phyloP scores from a whole-genome alignment of 176 grass and related monocot genomes.

The Canna indica region DNA sequence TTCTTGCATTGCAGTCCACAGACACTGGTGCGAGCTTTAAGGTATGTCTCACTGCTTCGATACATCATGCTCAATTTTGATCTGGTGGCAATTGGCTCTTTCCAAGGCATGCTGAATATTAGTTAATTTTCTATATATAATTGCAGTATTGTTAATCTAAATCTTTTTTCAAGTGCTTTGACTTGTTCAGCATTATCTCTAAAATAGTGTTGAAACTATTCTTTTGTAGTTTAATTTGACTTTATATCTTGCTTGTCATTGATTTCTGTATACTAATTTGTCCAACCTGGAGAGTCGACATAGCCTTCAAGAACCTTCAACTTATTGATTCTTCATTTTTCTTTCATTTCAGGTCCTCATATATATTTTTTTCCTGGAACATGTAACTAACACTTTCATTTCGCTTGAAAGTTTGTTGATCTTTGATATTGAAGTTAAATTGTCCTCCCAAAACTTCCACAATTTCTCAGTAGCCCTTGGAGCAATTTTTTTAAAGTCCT shows the following conservation, averaged over 20 bases:
- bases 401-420: no score
- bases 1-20: constrained; percentile 77
- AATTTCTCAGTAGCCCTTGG: no score
- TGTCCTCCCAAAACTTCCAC: neutral
- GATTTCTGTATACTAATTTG: neutral
- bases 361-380: neutral
- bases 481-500: no score
- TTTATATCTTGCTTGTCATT: neutral
- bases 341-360: neutral
- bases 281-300: neutral
- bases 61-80: neutral
- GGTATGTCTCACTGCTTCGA: constrained; percentile 37
- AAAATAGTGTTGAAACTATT: neutral
- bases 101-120: no score
- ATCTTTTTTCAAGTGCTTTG: neutral
- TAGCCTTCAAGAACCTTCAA: no score
- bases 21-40: constrained; percentile 86
- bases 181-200: neutral
- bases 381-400: neutral
- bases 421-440: neutral
- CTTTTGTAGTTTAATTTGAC: neutral
- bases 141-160: neutral
- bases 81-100: neutral
- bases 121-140: no score
- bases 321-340: neutral